Conservation (phyloP, 1,284 basidiomycete species). For the Puccinia novopanici region DNA sequence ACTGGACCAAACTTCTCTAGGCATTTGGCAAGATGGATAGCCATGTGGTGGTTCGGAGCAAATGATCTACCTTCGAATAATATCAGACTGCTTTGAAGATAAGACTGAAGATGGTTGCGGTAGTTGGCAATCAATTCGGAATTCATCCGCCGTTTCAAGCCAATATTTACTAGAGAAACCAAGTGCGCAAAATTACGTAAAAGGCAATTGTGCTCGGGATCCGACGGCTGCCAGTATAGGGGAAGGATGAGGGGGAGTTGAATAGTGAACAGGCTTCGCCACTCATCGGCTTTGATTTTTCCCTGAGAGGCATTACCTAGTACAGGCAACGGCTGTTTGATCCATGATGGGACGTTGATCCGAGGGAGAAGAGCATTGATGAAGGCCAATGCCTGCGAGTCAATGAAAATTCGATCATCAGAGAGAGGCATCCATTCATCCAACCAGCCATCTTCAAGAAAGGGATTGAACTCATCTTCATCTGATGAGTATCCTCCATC, state of each 20-base stretch:
- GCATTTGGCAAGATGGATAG: slow-evolving; percentile 31
- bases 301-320: slow-evolving; percentile 28
- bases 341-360: slow-evolving; percentile 27
- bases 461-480: slow-evolving; percentile 6
- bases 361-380: slow-evolving; percentile 8
- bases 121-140: background rate
- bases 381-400: background rate
- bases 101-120: background rate
- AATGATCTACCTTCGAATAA: background rate
- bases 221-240: background rate
- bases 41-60: slow-evolving; percentile 41
- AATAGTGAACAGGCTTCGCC: slow-evolving; percentile 28
- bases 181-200: background rate
- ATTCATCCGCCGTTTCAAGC: background rate
- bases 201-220: background rate
- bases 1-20: slow-evolving; percentile 22
- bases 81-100: slow-evolving; percentile 12
- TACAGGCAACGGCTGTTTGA: slow-evolving; percentile 14
- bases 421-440: slow-evolving; percentile 3
- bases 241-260: slow-evolving; percentile 4
- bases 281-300: slow-evolving; percentile 15
- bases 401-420: background rate
- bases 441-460: slow-evolving; percentile 1
- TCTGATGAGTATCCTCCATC: background rate
- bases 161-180: background rate